Percentiles rank a stretch among this genome's conserved stretches.
phyloP scores from a whole-genome alignment of 768 basidiomycete species.

The Suillus paluster region DNA sequence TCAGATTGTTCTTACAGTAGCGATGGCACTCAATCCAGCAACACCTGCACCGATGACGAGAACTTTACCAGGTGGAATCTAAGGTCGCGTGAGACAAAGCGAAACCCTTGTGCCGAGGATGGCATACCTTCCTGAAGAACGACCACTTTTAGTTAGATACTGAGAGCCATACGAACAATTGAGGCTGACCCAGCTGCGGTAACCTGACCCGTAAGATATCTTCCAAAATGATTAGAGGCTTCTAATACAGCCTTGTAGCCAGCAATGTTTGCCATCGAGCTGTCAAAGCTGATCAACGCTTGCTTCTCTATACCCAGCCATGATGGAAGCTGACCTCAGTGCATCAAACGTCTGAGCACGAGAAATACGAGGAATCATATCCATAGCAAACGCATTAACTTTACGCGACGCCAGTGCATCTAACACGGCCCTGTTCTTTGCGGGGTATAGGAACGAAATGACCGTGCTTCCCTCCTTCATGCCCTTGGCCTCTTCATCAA shows the following conservation, averaged over 20 bases:
- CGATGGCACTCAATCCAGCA: conserved; percentile 87
- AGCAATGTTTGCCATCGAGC: conserved; percentile 95
- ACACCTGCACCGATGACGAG: conserved; percentile 89
- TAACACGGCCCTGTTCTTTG: conserved; percentile 77
- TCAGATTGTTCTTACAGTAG: conserved; percentile 54
- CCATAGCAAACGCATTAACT: conserved; percentile 85
- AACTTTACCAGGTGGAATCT: conserved; percentile 89
- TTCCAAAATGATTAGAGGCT: conserved; percentile 87
- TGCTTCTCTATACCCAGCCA: conserved; percentile 6
- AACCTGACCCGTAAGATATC: conserved; percentile 89
- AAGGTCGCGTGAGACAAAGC: conserved; percentile 20
- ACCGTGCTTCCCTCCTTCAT: conserved; percentile 79
- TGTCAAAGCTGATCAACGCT: conserved; percentile 27
- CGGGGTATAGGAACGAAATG: conserved; percentile 84
- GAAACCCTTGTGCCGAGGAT: conserved; percentile 4
- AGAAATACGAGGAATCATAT: conserved; percentile 90
- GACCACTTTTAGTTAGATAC: conserved; percentile 12
- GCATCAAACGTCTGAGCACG: conserved; percentile 91
- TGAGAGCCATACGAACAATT: conserved; percentile 5
- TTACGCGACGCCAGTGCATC: conserved; percentile 68
- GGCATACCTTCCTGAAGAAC: conserved; percentile 46
- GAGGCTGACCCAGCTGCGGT: conserved; percentile 82
- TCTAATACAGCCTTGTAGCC: conserved; percentile 93
- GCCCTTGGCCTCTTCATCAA: conserved; percentile 60
- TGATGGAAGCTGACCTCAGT: conserved; percentile 57